phyloP scores from a whole-genome alignment of 768 basidiomycete genomes.

The Strobilomyces dryophilus region DNA sequence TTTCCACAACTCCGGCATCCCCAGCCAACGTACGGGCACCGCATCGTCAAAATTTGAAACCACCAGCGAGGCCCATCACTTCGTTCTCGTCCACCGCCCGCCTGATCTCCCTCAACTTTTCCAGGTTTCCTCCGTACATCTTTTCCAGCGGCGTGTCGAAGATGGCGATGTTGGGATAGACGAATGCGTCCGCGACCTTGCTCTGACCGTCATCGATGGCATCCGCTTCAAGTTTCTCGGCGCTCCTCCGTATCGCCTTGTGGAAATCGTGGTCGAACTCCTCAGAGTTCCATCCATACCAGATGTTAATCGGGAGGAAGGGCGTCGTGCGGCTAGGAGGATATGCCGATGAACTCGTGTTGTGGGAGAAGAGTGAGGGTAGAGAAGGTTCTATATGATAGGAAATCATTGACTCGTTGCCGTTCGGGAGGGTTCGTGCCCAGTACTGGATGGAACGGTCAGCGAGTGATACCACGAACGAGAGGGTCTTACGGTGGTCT shows the following conservation, averaged over 20 bases:
- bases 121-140: constrained; percentile 44
- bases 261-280: constrained; percentile 22
- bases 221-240: constrained; percentile 33
- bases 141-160: constrained; percentile 42
- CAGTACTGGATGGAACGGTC: background rate
- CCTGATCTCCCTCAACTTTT: constrained; percentile 37
- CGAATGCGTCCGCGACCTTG: constrained; percentile 25
- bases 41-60: constrained; percentile 39
- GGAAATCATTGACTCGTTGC: background rate
- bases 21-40: too few relatives aligned
- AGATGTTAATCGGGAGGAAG: constrained; percentile 44
- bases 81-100: constrained; percentile 42
- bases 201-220: constrained; percentile 26
- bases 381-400: constrained; percentile 35
- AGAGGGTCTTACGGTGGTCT: background rate
- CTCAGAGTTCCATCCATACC: constrained; percentile 18
- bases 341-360: constrained; percentile 37
- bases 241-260: constrained; percentile 35
- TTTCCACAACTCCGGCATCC: too few relatives aligned
- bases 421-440: background rate
- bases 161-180: constrained; percentile 58
- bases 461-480: background rate
- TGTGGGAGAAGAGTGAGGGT: constrained; percentile 36
- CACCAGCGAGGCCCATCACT: constrained; percentile 60
- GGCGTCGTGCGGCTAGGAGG: constrained; percentile 36